Conservation (phyloP, 169 alveolate species). For the Theileria sp. region DNA sequence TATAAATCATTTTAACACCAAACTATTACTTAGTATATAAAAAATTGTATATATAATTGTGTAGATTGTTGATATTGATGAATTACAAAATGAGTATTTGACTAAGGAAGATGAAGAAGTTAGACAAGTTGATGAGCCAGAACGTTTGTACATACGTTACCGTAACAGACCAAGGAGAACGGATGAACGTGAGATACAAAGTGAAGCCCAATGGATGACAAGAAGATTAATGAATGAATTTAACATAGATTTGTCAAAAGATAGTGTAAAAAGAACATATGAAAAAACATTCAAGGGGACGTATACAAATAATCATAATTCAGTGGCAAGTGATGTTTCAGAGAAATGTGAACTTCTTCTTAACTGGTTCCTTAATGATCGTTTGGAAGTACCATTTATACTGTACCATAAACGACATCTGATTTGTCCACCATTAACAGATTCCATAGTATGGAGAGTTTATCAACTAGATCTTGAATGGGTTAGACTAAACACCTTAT, state of each 20-base stretch:
- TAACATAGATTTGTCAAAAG: constrained; percentile 67
- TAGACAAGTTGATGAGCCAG: constrained; percentile 71
- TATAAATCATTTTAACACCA: not conserved
- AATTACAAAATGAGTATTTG: constrained; percentile 66
- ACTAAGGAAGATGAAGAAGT: constrained; percentile 69
- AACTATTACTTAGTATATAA: too few relatives aligned
- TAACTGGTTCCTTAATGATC: constrained; percentile 69
- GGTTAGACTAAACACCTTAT: constrained; percentile 29
- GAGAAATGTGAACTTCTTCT: constrained; percentile 72
- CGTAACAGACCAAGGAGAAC: constrained; percentile 60
- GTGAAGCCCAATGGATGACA: constrained; percentile 73
- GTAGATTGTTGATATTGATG: constrained; percentile 72
- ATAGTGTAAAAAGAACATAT: constrained; percentile 57
- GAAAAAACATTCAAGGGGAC: constrained; percentile 63
- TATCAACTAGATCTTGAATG: constrained; percentile 75
- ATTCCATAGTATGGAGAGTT: constrained; percentile 75
- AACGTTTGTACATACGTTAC: constrained; percentile 63
- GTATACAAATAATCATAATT: constrained; percentile 29
- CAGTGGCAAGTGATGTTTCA: constrained; percentile 32
- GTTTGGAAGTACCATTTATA: constrained; percentile 75
- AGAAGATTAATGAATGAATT: constrained; percentile 63
- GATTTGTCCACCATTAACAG: constrained; percentile 77
- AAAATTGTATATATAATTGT: not conserved
- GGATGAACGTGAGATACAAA: constrained; percentile 33
- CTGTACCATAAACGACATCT: constrained; percentile 76